Conservation (phyloP, 345 rosid species). For the Populus alba region DNA sequence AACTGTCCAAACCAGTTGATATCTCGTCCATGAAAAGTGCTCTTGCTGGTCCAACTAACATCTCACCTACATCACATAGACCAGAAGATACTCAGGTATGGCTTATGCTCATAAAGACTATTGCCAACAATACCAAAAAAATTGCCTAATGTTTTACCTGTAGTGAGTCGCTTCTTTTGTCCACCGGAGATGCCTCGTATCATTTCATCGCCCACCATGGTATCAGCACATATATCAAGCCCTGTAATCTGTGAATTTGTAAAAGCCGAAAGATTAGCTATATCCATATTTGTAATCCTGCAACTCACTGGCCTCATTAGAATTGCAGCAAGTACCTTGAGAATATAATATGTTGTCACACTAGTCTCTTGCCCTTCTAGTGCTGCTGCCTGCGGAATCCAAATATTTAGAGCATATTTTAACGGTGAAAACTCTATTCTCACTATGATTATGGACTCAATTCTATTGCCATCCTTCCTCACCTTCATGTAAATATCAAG, state of each 20-base stretch:
- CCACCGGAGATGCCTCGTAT: conserved; percentile 61
- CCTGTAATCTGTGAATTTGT: conserved; percentile 44
- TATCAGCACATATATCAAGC: conserved; percentile 59
- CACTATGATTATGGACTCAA: background rate
- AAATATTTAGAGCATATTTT: background rate
- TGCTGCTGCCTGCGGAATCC: conserved; percentile 56
- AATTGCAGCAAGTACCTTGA: conserved; percentile 47
- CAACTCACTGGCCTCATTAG: background rate
- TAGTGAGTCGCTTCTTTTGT: conserved; percentile 55
- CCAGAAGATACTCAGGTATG: background rate
- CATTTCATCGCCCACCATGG: conserved; percentile 59
- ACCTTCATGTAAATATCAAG: conserved; percentile 87
- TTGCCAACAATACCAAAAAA: background rate
- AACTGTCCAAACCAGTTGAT: conserved; percentile 78
- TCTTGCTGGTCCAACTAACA: conserved; percentile 74
- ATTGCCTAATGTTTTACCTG: conserved; percentile 20
- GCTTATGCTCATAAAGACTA: background rate
- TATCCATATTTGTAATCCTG: background rate
- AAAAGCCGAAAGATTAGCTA: background rate
- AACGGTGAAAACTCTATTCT: background rate
- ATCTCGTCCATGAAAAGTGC: conserved; percentile 90
- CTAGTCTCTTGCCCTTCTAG: conserved; percentile 58
- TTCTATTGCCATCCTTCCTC: background rate
- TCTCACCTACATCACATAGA: conserved; percentile 48
- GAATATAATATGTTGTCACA: conserved; percentile 72